These are phyloP conservation scores for Apium graveolens DNA, from an alignment of 129 eudicot species.

Conservation along the genomic window DNA sequence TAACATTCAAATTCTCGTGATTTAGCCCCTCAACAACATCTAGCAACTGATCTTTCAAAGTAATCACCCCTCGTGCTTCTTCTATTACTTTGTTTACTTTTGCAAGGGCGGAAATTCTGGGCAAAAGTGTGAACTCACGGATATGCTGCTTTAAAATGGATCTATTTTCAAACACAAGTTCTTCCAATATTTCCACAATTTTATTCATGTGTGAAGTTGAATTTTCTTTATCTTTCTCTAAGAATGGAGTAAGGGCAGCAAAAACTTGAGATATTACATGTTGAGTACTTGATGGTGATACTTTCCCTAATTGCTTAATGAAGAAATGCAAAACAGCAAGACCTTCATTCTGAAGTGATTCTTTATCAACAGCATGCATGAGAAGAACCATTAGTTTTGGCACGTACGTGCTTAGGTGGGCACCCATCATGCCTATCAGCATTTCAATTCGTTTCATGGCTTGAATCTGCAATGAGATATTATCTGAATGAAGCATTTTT, in stretches of 20 bases:
- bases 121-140: slow-evolving; percentile 80
- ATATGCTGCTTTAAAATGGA: slow-evolving; percentile 74
- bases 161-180: slow-evolving; percentile 74
- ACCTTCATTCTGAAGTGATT: slow-evolving; percentile 76
- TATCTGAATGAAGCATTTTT: slow-evolving; percentile 83
- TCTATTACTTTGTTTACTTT: slow-evolving; percentile 80
- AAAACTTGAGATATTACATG: slow-evolving; percentile 96
- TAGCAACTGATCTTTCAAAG: slow-evolving; percentile 67
- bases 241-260: slow-evolving; percentile 90
- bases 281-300: slow-evolving; percentile 87
- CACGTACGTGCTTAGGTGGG: slow-evolving; percentile 85
- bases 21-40: slow-evolving; percentile 79
- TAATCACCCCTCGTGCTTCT: slow-evolving; percentile 72
- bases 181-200: slow-evolving; percentile 79
- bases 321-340: slow-evolving; percentile 77
- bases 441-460: slow-evolving; percentile 84
- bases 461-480: slow-evolving; percentile 75
- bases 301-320: slow-evolving; percentile 62
- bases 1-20: slow-evolving; percentile 89
- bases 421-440: slow-evolving; percentile 89
- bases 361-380: slow-evolving; percentile 81
- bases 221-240: slow-evolving; percentile 61
- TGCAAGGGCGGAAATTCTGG: slow-evolving; percentile 64
- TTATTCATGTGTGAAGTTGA: slow-evolving; percentile 52
- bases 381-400: slow-evolving; percentile 98